A percentile compares a stretch with the other conserved stretches of the same genome.
These are phyloP conservation scores for Botrytis deweyae DNA, from an alignment of 2,329 filamentous ascomycete genomes.

Conservation along the genomic window DNA sequence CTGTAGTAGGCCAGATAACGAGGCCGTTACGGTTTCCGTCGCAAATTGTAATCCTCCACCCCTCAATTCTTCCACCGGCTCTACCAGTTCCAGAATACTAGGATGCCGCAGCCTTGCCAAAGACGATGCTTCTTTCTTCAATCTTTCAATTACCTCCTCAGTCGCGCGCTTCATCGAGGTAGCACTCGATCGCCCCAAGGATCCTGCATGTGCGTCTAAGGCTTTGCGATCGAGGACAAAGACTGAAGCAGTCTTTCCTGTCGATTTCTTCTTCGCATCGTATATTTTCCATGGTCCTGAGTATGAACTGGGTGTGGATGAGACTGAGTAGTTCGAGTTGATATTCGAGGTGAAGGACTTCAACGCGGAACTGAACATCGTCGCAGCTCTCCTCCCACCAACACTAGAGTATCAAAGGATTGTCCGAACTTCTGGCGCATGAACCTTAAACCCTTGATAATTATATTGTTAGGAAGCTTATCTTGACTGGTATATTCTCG, in stretches of 20 bases:
- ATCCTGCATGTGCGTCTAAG: conserved; percentile 67
- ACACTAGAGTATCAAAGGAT: conserved; percentile 6
- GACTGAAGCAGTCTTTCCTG: conserved; percentile 82
- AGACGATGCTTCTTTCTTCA: conserved; percentile 89
- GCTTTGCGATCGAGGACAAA: conserved; percentile 93
- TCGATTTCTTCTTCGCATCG: conserved; percentile 95
- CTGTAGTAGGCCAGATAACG: conserved; percentile 74
- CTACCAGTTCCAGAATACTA: conserved; percentile 85
- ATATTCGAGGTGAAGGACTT: conserved; percentile 96
- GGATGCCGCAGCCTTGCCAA: conserved; percentile 87
- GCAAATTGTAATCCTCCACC: conserved; percentile 93
- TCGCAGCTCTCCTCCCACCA: conserved; percentile 24
- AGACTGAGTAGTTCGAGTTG: conserved; percentile 83
- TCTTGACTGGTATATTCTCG: background rate
- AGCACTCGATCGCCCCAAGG: conserved; percentile 61
- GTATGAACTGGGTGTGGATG: conserved; percentile 70
- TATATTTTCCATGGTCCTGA: conserved; percentile 97
- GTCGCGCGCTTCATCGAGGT: conserved; percentile 74
- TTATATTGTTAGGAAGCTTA: background rate
- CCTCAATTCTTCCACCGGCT: conserved; percentile 92
- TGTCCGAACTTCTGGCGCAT: conserved; percentile 7
- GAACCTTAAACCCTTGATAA: conserved; percentile 5
- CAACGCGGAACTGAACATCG: conserved; percentile 61
- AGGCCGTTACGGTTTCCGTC: conserved; percentile 86
- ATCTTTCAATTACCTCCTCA: conserved; percentile 85